Evolutionary conservation across 192 early-diverging fungal genomes (phyloP).

Genomic region (Endogone sp.): DNA sequence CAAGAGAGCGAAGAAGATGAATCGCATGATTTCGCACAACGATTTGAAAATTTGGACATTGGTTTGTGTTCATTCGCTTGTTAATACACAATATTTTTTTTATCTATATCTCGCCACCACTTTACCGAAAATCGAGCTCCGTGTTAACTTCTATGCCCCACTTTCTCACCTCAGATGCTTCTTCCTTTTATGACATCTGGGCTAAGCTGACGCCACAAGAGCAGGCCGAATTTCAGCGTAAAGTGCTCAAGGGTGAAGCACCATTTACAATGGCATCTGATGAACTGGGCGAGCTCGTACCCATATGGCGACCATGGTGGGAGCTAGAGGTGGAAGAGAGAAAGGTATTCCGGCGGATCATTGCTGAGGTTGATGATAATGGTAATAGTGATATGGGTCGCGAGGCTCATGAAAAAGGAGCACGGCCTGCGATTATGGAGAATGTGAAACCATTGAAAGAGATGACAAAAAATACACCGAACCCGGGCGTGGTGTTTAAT

Average conservation of each 20-base stretch:
- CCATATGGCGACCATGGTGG: background rate
- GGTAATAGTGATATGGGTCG: background rate
- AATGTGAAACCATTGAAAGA: background rate
- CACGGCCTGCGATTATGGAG: background rate
- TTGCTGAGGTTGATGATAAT: background rate
- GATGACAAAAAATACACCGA: background rate
- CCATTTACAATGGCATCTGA: background rate
- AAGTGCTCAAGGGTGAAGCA: background rate
- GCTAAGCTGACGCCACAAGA: background rate
- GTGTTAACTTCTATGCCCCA: background rate
- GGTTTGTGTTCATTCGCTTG: constrained; percentile 1
- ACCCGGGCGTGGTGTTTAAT: background rate
- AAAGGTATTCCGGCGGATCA: background rate
- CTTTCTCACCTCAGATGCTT: background rate
- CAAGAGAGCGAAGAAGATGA: constrained; percentile 33
- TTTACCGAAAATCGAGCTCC: background rate
- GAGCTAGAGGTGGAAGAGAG: background rate
- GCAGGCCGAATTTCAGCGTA: background rate
- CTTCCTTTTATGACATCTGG: constrained; percentile 3
- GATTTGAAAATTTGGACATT: constrained; percentile 43
- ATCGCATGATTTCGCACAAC: constrained; percentile 32
- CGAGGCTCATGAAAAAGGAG: background rate
- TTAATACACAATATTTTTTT: too few relatives aligned
- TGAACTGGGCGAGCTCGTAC: background rate
- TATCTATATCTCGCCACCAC: too few relatives aligned